Evolutionary conservation across 2,329 filamentous ascomycete genomes (phyloP).

Genomic region (Colletotrichum eremochloae): DNA sequence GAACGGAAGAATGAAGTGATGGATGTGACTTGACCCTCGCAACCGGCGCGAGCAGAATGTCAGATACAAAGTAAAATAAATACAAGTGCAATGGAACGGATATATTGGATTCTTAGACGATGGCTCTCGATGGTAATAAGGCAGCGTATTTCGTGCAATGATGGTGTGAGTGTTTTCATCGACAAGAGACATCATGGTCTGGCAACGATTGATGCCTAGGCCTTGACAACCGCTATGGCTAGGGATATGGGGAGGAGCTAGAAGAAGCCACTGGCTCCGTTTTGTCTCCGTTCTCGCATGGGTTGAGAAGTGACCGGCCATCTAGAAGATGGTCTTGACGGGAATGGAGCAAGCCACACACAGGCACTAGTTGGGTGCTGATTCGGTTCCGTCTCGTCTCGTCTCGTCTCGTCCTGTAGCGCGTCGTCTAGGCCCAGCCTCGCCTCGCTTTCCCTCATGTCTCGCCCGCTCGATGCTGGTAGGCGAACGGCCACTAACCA

Average conservation of each 20-base stretch:
- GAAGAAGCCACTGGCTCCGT: slow-evolving; percentile 38
- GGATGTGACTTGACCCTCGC: slow-evolving; percentile 5
- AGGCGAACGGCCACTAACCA: slow-evolving; percentile 38
- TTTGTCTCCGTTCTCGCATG: slow-evolving; percentile 41
- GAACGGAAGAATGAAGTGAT: neutral
- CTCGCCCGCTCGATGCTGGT: slow-evolving; percentile 31
- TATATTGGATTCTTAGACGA: slow-evolving; percentile 2
- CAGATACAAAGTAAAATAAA: slow-evolving; percentile 3
- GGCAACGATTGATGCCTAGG: slow-evolving; percentile 31
- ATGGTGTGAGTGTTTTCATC: slow-evolving; percentile 41
- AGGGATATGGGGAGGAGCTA: slow-evolving; percentile 34
- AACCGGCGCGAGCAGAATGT: slow-evolving; percentile 15
- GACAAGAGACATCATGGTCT: slow-evolving; percentile 38
- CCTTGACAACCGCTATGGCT: slow-evolving; percentile 33
- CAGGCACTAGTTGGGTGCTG: slow-evolving; percentile 37
- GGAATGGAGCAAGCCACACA: slow-evolving; percentile 40
- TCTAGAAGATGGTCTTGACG: slow-evolving; percentile 30
- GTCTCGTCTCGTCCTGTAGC: slow-evolving; percentile 40
- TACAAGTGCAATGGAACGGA: slow-evolving; percentile 9
- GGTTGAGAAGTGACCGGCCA: slow-evolving; percentile 31
- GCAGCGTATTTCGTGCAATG: slow-evolving; percentile 23
- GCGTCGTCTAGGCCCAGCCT: slow-evolving; percentile 32
- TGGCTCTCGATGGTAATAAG: slow-evolving; percentile 16
- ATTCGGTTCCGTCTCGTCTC: slow-evolving; percentile 42
- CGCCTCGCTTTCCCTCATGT: slow-evolving; percentile 34